Percentiles rank a stretch among this genome's conserved stretches.
Evolutionary conservation across 1,284 basidiomycete genomes (phyloP).

Genomic region (Malassezia equina): DNA sequence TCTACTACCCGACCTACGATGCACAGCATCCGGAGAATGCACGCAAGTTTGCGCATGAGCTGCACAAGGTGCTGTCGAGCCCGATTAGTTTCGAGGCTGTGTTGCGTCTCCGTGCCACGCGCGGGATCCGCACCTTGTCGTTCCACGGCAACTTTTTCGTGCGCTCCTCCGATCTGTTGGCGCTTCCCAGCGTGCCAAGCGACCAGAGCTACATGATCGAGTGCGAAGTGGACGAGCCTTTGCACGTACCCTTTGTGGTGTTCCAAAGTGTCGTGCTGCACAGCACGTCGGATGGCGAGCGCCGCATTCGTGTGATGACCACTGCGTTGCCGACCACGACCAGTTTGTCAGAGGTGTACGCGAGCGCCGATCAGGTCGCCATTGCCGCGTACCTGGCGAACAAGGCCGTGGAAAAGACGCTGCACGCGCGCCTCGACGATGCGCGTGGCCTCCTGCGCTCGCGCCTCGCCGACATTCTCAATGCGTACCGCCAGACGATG

Average conservation of each 20-base stretch:
- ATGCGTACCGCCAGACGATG: conserved; percentile 92
- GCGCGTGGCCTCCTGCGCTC: conserved; percentile 80
- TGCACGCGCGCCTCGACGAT: conserved; percentile 80
- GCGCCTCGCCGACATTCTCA: conserved; percentile 79
- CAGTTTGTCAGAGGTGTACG: conserved; percentile 85
- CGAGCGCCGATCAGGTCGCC: conserved; percentile 86
- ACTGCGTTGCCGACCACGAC: conserved; percentile 83
- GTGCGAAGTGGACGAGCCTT: conserved; percentile 89
- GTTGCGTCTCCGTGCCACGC: conserved; percentile 77
- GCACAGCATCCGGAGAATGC: conserved; percentile 87
- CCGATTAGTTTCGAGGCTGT: conserved; percentile 95
- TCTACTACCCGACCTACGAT: conserved; percentile 97
- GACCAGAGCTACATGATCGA: conserved; percentile 97
- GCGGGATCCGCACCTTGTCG: conserved; percentile 84
- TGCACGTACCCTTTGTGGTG: conserved; percentile 84
- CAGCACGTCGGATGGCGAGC: conserved; percentile 90
- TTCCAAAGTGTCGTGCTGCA: conserved; percentile 92
- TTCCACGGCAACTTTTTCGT: conserved; percentile 99
- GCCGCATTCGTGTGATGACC: conserved; percentile 89
- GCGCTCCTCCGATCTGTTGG: conserved; percentile 88
- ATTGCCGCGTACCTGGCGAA: conserved; percentile 80
- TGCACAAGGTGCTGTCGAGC: conserved; percentile 80
- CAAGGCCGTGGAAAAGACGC: conserved; percentile 88
- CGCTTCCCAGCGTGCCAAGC: conserved; percentile 88
- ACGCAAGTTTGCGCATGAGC: conserved; percentile 94